Evolutionary conservation across 2,329 filamentous ascomycete genomes (phyloP).

Genomic region (Emericellopsis atlantica): DNA sequence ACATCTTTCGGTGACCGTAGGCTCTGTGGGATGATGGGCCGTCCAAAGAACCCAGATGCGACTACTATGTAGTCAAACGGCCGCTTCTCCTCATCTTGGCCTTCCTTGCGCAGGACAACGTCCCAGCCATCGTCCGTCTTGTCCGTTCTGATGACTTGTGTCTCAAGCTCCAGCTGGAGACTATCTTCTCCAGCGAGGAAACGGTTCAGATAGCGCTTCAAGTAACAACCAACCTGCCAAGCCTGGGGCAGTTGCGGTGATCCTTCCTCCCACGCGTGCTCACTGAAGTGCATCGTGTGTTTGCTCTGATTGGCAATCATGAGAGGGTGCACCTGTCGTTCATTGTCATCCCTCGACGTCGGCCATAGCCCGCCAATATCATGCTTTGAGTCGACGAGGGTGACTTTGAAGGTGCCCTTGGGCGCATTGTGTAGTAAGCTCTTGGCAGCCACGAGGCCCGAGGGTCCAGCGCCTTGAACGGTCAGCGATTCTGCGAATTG

Average conservation of each 20-base stretch:
- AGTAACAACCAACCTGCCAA: slow-evolving; percentile 64
- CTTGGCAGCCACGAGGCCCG: slow-evolving; percentile 60
- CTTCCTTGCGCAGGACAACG: slow-evolving; percentile 21
- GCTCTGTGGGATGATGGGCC: slow-evolving; percentile 35
- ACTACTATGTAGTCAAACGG: slow-evolving; percentile 61
- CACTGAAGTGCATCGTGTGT: slow-evolving; percentile 62
- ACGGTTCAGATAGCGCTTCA: slow-evolving; percentile 47
- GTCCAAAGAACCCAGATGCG: slow-evolving; percentile 65
- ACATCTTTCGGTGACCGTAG: slow-evolving; percentile 19
- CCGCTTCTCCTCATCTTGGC: slow-evolving; percentile 25
- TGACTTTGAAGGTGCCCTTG: slow-evolving; percentile 47
- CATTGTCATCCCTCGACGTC: slow-evolving; percentile 29
- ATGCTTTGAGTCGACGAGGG: slow-evolving; percentile 53
- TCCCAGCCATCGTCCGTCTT: slow-evolving; percentile 24
- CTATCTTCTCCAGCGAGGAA: slow-evolving; percentile 34
- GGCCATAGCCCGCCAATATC: slow-evolving; percentile 74
- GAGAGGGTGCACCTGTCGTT: slow-evolving; percentile 47
- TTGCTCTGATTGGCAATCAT: slow-evolving; percentile 65
- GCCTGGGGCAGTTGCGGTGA: slow-evolving; percentile 59
- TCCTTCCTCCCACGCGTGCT: slow-evolving; percentile 54
- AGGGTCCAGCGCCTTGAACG: slow-evolving; percentile 51
- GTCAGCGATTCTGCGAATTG: neutral
- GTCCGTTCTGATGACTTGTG: slow-evolving; percentile 28
- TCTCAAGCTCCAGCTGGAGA: slow-evolving; percentile 35
- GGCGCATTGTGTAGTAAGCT: slow-evolving; percentile 51